phyloP scores from a whole-genome alignment of 2,329 filamentous ascomycete genomes.

The Ramularia endophylla region DNA sequence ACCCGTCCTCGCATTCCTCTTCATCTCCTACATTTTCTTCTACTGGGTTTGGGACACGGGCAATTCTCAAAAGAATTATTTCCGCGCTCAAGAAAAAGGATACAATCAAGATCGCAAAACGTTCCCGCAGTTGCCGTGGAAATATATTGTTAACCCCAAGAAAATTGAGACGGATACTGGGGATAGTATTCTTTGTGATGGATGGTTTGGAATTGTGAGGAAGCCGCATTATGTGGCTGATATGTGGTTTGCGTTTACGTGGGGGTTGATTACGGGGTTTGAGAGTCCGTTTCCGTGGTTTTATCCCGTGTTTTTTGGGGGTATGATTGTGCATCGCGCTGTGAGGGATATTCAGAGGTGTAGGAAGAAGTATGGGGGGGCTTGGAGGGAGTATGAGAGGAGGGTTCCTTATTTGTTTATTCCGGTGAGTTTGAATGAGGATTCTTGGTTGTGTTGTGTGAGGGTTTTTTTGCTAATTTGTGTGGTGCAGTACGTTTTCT shows the following conservation, averaged over 20 bases:
- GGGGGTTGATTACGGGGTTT: constrained; percentile 79
- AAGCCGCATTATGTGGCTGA: constrained; percentile 70
- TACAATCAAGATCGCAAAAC: constrained; percentile 64
- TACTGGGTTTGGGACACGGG: constrained; percentile 92
- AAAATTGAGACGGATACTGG: constrained; percentile 67
- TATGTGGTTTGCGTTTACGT: constrained; percentile 67
- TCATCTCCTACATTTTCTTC: constrained; percentile 66
- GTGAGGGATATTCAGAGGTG: constrained; percentile 70
- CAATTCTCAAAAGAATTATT: constrained; percentile 92
- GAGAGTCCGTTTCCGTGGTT: constrained; percentile 82
- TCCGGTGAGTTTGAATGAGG: constrained; percentile 47
- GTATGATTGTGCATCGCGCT: constrained; percentile 76
- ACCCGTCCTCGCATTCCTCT: constrained; percentile 59
- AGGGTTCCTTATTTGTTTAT: constrained; percentile 80
- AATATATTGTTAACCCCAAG: constrained; percentile 72
- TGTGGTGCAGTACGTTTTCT: constrained; percentile 18
- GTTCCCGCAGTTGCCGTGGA: constrained; percentile 89
- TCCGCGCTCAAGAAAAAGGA: constrained; percentile 73
- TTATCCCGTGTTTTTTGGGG: constrained; percentile 73
- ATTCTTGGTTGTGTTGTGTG: constrained; percentile 81
- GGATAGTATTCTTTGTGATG: constrained; percentile 73
- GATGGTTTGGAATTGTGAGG: constrained; percentile 61
- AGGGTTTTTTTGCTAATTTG: constrained; percentile 23
- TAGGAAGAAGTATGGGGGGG: constrained; percentile 70
- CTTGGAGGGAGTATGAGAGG: constrained; percentile 75